Conservation (phyloP, 2,329 filamentous ascomycete genomes). For the Alternaria longipes region DNA sequence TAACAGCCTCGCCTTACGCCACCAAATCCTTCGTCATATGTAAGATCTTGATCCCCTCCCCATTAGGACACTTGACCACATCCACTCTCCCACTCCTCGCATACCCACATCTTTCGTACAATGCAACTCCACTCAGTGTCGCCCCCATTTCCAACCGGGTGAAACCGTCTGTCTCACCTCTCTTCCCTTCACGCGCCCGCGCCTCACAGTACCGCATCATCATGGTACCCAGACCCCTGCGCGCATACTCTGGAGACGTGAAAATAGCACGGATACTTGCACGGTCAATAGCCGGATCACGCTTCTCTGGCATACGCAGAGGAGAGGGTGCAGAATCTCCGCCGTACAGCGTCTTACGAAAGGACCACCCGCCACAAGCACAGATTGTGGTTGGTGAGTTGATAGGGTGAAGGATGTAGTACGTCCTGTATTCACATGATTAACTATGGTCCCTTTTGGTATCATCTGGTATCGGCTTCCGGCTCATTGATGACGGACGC, state of each 20-base stretch:
- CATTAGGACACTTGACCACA: conserved; percentile 45
- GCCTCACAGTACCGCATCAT: conserved; percentile 51
- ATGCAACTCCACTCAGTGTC: conserved; percentile 44
- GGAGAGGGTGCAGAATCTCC: conserved; percentile 44
- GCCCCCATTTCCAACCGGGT: conserved; percentile 47
- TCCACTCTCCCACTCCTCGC: conserved; percentile 46
- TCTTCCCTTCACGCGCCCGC: conserved; percentile 32
- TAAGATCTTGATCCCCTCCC: conserved; percentile 43
- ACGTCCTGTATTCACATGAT: conserved; percentile 31
- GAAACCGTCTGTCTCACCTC: conserved; percentile 32
- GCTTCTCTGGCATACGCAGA: conserved; percentile 40
- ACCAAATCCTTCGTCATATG: conserved; percentile 48
- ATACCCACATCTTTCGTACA: conserved; percentile 51
- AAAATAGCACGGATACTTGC: conserved; percentile 50
- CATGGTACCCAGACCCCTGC: conserved; percentile 48
- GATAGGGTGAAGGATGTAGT: conserved; percentile 46
- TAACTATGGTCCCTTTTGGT: neutral
- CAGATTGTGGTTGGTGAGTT: conserved; percentile 32
- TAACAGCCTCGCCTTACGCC: neutral
- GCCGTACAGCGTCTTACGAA: conserved; percentile 47
- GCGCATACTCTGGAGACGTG: conserved; percentile 42
- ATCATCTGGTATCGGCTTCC: neutral
- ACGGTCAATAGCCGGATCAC: conserved; percentile 39
- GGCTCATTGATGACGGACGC: conserved; percentile 2
- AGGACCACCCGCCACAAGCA: conserved; percentile 51